These are phyloP conservation scores for Corylus avellana DNA, from an alignment of 306 rosid genomes.

Conservation along the genomic window DNA sequence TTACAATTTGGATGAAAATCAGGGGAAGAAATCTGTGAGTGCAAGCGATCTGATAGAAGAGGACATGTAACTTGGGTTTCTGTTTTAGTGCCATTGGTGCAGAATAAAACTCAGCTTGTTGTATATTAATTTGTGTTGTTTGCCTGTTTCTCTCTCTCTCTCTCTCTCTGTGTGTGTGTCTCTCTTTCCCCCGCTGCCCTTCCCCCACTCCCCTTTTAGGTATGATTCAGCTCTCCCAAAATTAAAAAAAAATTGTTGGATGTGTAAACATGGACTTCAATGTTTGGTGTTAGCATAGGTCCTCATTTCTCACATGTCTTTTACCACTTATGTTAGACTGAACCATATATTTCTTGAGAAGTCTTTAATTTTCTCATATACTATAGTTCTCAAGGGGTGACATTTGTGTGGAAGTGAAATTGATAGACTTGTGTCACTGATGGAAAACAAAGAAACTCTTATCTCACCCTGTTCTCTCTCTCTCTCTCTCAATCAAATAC, in stretches of 20 bases:
- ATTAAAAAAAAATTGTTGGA: neutral
- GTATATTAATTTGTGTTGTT: neutral
- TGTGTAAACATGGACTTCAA: neutral
- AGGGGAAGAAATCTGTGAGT: neutral
- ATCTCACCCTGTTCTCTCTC: neutral
- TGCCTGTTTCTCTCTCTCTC: neutral
- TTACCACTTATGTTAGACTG: too few species aligned
- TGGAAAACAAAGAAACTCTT: neutral
- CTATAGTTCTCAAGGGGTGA: neutral
- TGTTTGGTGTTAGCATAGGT: neutral
- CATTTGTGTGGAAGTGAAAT: neutral
- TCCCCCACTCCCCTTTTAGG: neutral
- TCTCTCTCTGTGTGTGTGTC: neutral
- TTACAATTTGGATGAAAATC: neutral
- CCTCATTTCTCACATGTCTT: neutral
- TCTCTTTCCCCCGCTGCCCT: neutral
- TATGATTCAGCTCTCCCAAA: too few species aligned
- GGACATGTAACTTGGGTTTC: neutral
- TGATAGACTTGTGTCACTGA: neutral
- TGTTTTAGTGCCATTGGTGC: neutral
- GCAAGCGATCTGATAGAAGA: neutral
- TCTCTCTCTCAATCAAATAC: conserved; percentile 3
- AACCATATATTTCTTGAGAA: neutral
- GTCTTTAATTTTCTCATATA: neutral
- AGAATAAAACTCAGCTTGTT: neutral